These are phyloP conservation scores for Aspergillus texensis DNA, from an alignment of 2,329 filamentous ascomycete genomes.

Conservation along the genomic window DNA sequence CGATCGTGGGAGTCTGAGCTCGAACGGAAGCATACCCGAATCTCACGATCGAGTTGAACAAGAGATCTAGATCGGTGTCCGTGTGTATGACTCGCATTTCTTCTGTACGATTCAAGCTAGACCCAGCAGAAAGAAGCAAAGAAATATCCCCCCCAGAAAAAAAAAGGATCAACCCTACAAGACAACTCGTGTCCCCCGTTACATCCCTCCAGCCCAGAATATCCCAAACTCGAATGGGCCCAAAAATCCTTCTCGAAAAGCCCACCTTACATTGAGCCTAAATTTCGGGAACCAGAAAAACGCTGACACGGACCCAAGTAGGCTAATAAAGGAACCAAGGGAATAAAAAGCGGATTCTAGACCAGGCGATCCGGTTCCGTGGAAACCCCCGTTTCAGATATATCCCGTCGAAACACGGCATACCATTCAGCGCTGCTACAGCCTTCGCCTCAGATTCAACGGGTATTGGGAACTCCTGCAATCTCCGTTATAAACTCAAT, in stretches of 20 bases:
- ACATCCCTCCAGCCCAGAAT: neutral
- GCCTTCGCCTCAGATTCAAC: neutral
- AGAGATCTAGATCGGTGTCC: neutral
- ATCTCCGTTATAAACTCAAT: neutral
- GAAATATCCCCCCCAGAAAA: neutral
- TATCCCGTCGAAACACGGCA: constrained; percentile 3
- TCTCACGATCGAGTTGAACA: neutral
- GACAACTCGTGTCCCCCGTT: neutral
- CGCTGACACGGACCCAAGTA: neutral
- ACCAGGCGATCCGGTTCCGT: neutral
- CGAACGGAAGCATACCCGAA: neutral
- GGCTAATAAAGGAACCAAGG: neutral
- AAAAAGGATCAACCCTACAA: neutral
- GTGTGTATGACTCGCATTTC: neutral
- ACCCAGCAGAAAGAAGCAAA: neutral
- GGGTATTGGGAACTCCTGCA: neutral
- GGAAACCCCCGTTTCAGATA: constrained; percentile 1
- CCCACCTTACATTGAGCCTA: neutral
- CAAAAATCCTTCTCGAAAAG: neutral
- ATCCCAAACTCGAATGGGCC: neutral
- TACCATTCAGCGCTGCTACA: neutral
- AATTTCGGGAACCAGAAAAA: neutral
- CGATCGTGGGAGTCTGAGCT: neutral
- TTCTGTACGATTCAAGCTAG: neutral
- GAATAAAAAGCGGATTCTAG: neutral